Base-by-base conservation (phyloP, 306 rosid genomes). In the Malus sieversii region DNA sequence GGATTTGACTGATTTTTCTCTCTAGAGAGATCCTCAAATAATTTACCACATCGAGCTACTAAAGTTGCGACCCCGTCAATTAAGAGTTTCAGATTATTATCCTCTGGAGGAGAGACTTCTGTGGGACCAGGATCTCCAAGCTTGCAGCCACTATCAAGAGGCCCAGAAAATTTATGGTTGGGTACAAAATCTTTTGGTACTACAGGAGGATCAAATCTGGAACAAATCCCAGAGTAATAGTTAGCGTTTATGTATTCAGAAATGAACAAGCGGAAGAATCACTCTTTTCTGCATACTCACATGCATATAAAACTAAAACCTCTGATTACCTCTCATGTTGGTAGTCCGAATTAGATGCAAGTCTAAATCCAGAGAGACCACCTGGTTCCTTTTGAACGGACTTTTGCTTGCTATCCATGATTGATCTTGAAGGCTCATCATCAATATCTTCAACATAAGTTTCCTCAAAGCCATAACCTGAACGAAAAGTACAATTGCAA, bases 1-100 rank as follows among this genome's bases (percentile, higher is more conserved):
- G 97, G 96, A 89, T 95, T 95, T 72, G 91, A 84, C 78, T 79
- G 83, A 78, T 95, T 89, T 77, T 92, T 95, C 80, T 92, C 99
- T 83, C 88, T 90, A 65, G 97, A 95, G 75, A 95, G 86, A 84
- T 95, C 97, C 97, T 92, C 99, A 77, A 87, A 95, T 81, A 92
- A 42, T 82, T 90, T 95, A 53, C 99, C 99, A 74, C 99, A 90
- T 77, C 96, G 89, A 80, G 97, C 97, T 62, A 95, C 99, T 80
- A 92, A 84, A 84, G 88, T 84, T 53, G 99, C 96, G 71, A 92
- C 93, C 81, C 99, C 99, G 20, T 95, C 99, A 75, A 92, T 92
- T 82, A 95, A 80, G 77, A 90, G 70, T 83, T 92, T 95, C 81
- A 92, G 84, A 85, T 89, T 92, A 79, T 66, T 82, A 77, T 92